Conservation (phyloP, 805 yeast species). For the Zygotorulaspora florentina region DNA sequence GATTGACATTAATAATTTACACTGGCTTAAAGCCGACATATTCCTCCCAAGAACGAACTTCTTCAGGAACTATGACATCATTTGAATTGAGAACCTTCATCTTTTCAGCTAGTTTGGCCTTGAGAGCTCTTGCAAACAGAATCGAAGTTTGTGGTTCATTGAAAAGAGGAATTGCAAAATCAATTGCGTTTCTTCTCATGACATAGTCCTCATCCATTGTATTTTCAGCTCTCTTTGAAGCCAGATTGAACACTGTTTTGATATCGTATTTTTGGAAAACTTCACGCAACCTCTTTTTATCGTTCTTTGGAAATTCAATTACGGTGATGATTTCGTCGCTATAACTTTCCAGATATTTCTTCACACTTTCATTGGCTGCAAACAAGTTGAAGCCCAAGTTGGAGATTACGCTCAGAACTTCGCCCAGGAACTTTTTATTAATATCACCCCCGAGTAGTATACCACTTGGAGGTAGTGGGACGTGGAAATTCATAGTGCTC, state of each 20-base stretch:
- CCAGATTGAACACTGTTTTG: constrained; percentile 86
- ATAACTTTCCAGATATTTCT: constrained; percentile 56
- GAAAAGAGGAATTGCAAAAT: constrained; percentile 92
- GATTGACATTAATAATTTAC: constrained; percentile 11
- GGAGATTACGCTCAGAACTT: constrained; percentile 65
- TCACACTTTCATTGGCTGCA: constrained; percentile 70
- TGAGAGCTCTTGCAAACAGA: constrained; percentile 79
- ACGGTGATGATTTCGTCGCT: constrained; percentile 37
- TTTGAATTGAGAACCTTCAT: constrained; percentile 44
- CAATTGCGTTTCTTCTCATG: constrained; percentile 99
- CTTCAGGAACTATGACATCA: constrained; percentile 64
- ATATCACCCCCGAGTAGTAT: constrained; percentile 93
- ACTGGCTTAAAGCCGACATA: constrained; percentile 93
- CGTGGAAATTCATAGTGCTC: constrained; percentile 93
- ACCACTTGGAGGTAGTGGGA: constrained; percentile 89
- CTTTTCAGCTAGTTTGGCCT: constrained; percentile 56
- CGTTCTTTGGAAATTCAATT: constrained; percentile 88
- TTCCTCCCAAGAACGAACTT: constrained; percentile 95
- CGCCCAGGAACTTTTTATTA: constrained; percentile 61
- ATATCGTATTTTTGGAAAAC: constrained; percentile 84
- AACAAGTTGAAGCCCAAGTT: constrained; percentile 73
- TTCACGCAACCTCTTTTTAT: constrained; percentile 89
- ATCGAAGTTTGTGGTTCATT: constrained; percentile 93
- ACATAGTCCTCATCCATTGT: constrained; percentile 86
- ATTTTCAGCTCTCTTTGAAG: constrained; percentile 81